Evolutionary conservation across 139 green algal genomes (phyloP).

Genomic region (Coelastrella sp.): DNA sequence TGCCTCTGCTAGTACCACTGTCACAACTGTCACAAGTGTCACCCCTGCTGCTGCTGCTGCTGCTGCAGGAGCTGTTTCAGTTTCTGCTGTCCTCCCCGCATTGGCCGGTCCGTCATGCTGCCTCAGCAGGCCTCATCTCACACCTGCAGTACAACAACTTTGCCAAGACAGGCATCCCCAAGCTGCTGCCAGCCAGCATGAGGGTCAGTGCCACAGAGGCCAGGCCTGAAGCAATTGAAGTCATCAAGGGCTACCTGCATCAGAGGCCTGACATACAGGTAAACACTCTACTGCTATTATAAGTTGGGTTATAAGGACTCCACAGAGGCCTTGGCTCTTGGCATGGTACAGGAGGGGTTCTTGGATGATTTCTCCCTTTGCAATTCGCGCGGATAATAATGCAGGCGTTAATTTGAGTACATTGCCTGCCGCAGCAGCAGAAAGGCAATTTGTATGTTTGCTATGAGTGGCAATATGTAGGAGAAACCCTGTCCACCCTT

Average conservation of each 20-base stretch:
- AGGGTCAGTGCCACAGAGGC: conserved; percentile 7
- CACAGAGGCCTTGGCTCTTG: neutral
- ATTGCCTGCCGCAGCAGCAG: neutral
- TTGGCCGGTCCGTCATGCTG: conserved; percentile 18
- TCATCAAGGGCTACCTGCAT: conserved; percentile 20
- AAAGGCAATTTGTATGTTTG: neutral
- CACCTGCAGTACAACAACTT: conserved; percentile 19
- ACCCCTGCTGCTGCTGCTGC: neutral
- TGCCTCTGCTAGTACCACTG: neutral
- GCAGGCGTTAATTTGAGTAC: too few relatives aligned
- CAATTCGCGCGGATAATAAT: too few relatives aligned
- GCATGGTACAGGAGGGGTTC: neutral
- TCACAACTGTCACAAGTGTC: neutral
- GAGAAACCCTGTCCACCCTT: neutral
- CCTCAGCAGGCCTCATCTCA: neutral
- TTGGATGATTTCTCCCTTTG: neutral
- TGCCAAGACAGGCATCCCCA: neutral
- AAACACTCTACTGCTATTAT: neutral
- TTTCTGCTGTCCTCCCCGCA: conserved; percentile 24
- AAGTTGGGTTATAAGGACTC: neutral
- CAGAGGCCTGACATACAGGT: conserved; percentile 29
- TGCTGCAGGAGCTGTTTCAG: conserved; percentile 33
- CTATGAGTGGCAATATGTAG: neutral
- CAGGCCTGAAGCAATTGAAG: neutral
- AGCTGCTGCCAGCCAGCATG: conserved; percentile 31